Base-by-base conservation (phyloP, 352 stramenopile species). In the Globisporangium sylvaticum region DNA sequence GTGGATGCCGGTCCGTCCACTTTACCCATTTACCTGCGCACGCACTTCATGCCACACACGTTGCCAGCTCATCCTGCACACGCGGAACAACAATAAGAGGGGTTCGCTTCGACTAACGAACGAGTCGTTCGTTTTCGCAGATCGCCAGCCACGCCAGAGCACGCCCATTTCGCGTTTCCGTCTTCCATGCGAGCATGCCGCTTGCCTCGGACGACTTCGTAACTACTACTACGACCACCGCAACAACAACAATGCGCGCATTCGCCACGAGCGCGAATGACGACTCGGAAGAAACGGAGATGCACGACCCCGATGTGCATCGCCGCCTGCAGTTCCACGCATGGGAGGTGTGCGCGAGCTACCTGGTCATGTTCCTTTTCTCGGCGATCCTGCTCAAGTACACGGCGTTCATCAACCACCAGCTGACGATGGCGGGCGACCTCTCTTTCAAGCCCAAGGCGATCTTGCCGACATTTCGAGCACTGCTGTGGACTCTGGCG, bases 401-500 rank as follows among this genome's bases (percentile, higher is more conserved):
- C 67, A 70, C 87, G 55, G 70, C 76, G 27, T 73, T 73, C 34
- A 79, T 83, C 34, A 68, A 73, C 9, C 71, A 70, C 53, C 77
- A 70, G 12, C 75, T 79, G 39, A 58, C 75, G 31, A 62, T 74
- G 29, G 69, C 69, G 20, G 81, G 81, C 37, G 76, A 84, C 44
- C 44, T 70, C 32, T 68, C 65, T 0, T 81, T 82, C 29, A 82
- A 78, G 32, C 76, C 77, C 32, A 83, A 88, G 61, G 79, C 84
- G 66, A 83, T 90, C 27, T 58, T 90, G 9, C 82, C 82, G 24
- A 74, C 80, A 9, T 90, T 78, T 58, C 78, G 88, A n/a, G 77
- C 78, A n/a, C 57, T 90, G 32, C 70, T 90, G 4, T 81, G 73
- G 76, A 69, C 83, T 9, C 68, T 89, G 27, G 67, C 64, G 9